Base-by-base conservation (phyloP, 805 yeast genomes). In the Candida namnaoensis region DNA sequence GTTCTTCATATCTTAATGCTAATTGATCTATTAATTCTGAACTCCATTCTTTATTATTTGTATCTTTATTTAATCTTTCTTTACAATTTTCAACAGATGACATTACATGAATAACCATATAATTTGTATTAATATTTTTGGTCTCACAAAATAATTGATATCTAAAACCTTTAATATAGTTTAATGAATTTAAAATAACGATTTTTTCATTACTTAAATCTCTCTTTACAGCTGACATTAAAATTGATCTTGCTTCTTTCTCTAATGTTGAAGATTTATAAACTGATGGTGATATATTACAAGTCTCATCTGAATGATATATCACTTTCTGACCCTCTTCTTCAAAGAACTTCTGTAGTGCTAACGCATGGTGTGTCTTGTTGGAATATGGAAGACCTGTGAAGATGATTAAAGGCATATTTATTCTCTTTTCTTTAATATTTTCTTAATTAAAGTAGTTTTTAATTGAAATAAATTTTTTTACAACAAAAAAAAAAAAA, bases 131-230 rank as follows among this genome's bases (percentile, higher is more conserved):
- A 26, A 80, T 68, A 1, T 88, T 82, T 58, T 90, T 91, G 34
- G 96, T 90, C 60, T 93, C 99, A 61, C 97, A 90, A 59, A 78
- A 88, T 41, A 93, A 68, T 61, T 93, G 99, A 62, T 93, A 93
- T 45, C 99, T 69, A 59, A 90, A 88, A 0, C 99, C 99, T 57
- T 93, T 93, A 53, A 93, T 93, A 58, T 93, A 93, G 35, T 86
- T 80, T 52, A 88, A 68, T 2, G 93, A 76, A 58, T 93, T 99
- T 41, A 93, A 69, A 14, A 93, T 78, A 1, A 93, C 97, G 27
- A 93, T 71, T 19, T 76, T 80, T 28, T 72, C 66, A 34, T 80
- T 71, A 1, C 84, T 69, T 4, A 93, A 61, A 47, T 83, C 87
- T 48, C 97, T 71, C 53, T 88, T 87, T 14, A 91, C 93, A 0